These are phyloP conservation scores for Pseudocercospora cruenta DNA, from an alignment of 2,329 filamentous ascomycete species.

Conservation along the genomic window DNA sequence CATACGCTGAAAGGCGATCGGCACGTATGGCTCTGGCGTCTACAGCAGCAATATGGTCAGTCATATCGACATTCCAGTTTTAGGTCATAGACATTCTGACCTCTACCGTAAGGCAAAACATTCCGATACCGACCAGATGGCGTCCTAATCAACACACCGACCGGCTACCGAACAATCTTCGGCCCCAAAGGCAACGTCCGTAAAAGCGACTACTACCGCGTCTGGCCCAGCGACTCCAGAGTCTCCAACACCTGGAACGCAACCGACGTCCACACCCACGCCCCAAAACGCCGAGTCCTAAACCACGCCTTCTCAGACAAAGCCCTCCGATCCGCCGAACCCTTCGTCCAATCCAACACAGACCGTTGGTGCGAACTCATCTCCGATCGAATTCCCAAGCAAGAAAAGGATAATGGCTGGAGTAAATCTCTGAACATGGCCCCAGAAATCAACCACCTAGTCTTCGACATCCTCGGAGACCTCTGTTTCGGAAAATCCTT, in stretches of 20 bases:
- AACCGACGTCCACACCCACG: constrained; percentile 24
- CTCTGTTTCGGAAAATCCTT: constrained; percentile 46
- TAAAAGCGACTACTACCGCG: constrained; percentile 27
- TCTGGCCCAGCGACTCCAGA: constrained; percentile 20
- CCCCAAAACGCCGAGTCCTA: constrained; percentile 22
- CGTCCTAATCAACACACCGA: constrained; percentile 27
- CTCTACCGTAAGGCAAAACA: constrained; percentile 11
- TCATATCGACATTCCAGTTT: too few relatives aligned
- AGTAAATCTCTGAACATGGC: constrained; percentile 44
- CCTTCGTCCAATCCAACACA: constrained; percentile 24
- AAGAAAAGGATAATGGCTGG: background rate
- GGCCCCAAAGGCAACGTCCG: constrained; percentile 28
- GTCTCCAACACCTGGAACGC: constrained; percentile 27
- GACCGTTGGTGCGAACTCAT: constrained; percentile 24
- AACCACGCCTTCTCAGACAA: constrained; percentile 28
- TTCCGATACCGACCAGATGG: constrained; percentile 30
- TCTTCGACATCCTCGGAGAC: constrained; percentile 54
- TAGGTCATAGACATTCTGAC: too few relatives aligned
- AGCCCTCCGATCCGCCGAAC: constrained; percentile 22
- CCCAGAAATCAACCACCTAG: constrained; percentile 45
- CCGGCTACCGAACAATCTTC: constrained; percentile 25
- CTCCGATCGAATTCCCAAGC: background rate
- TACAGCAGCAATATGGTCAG: constrained; percentile 28
- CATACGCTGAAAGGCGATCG: constrained; percentile 25
- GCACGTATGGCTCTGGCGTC: constrained; percentile 22